Percentiles rank a stretch among this genome's conserved stretches.
phyloP scores from a whole-genome alignment of 257 asterid species.

The Verbena officinalis region DNA sequence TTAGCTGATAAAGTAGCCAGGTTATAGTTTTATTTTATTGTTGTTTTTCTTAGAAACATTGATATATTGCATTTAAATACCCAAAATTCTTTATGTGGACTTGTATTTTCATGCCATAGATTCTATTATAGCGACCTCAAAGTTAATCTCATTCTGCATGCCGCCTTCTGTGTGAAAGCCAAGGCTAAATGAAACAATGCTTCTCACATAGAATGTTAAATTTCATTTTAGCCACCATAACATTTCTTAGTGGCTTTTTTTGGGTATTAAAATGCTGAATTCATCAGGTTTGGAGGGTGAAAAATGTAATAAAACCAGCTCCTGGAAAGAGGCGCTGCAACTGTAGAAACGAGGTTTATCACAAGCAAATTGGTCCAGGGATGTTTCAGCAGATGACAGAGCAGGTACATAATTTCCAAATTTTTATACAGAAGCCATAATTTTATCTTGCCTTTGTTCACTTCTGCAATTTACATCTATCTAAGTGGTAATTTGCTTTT shows the following conservation, averaged over 20 bases:
- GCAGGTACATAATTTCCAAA: slow-evolving; percentile 54
- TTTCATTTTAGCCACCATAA: background rate
- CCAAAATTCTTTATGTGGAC: background rate
- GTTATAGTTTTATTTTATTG: background rate
- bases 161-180: slow-evolving; percentile 16
- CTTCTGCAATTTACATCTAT: slow-evolving; percentile 11
- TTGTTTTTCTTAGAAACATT: background rate
- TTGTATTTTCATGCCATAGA: background rate
- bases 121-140: background rate
- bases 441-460: slow-evolving; percentile 12
- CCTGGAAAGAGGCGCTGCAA: slow-evolving; percentile 97
- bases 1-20: too few relatives aligned
- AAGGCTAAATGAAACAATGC: background rate
- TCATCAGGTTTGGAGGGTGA: slow-evolving; percentile 95
- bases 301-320: slow-evolving; percentile 85
- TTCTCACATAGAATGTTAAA: background rate
- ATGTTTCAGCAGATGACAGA: slow-evolving; percentile 99
- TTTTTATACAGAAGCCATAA: background rate
- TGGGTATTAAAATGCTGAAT: slow-evolving; percentile 18
- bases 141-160: background rate
- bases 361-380: slow-evolving; percentile 98
- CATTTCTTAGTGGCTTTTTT: slow-evolving; percentile 13
- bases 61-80: too few relatives aligned
- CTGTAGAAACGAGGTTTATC: slow-evolving; percentile 97
- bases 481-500: slow-evolving; percentile 17